Conservation (phyloP, 108 stramenopile species). For the Fistulifera solaris region DNA sequence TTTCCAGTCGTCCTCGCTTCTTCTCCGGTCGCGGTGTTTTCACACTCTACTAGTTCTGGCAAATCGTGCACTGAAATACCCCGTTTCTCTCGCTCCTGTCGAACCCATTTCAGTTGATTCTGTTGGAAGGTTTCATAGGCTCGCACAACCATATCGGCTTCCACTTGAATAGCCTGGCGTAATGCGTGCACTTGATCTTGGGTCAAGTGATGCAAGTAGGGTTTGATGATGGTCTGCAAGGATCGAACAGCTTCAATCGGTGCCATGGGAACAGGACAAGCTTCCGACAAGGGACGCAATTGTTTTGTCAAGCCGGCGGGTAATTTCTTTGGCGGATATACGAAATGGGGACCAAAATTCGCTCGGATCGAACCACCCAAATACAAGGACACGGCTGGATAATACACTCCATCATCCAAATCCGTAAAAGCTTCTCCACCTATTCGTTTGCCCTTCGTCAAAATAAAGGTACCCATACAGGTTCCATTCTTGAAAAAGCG, state of each 20-base stretch:
- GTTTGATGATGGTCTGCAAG: slow-evolving; percentile 28
- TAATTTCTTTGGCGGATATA: slow-evolving; percentile 49
- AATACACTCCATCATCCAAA: slow-evolving; percentile 56
- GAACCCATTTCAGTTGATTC: slow-evolving; percentile 40
- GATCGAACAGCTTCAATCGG: slow-evolving; percentile 44
- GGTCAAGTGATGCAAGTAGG: slow-evolving; percentile 25
- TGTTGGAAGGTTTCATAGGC: slow-evolving; percentile 34
- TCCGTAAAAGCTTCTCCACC: slow-evolving; percentile 60
- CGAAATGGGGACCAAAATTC: slow-evolving; percentile 81
- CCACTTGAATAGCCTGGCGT: slow-evolving; percentile 48
- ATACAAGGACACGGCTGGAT: slow-evolving; percentile 76
- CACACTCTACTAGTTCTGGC: no score
- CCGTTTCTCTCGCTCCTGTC: slow-evolving; percentile 31
- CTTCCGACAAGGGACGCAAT: slow-evolving; percentile 38
- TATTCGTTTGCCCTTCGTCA: slow-evolving; percentile 32
- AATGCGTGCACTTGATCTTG: slow-evolving; percentile 46
- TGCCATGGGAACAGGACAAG: slow-evolving; percentile 42
- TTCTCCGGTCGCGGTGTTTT: no score
- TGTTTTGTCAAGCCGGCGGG: slow-evolving; percentile 13
- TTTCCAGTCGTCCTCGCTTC: no score
- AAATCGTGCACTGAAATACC: slow-evolving; percentile 40
- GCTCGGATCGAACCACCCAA: slow-evolving; percentile 52
- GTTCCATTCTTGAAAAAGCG: slow-evolving; percentile 90
- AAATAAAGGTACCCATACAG: slow-evolving; percentile 51
- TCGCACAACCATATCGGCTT: slow-evolving; percentile 37